Evolutionary conservation across 345 rosid species (phyloP).

Genomic region (Populus euphratica): DNA sequence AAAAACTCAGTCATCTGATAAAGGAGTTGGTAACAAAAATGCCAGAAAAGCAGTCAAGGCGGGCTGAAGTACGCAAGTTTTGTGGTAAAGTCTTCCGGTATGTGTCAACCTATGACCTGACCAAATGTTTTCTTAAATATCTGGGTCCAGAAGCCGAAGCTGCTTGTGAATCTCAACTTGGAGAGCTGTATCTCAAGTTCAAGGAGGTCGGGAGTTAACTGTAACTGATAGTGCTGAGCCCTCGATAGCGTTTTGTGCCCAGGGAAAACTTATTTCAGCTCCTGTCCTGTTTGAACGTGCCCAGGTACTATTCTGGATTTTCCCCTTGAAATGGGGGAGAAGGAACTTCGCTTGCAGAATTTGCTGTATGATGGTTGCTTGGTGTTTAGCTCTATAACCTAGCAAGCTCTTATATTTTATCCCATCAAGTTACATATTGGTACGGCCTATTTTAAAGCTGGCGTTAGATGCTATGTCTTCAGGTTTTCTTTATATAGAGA

Average conservation of each 20-base stretch:
- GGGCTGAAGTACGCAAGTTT: slow-evolving; percentile 66
- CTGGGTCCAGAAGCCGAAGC: slow-evolving; percentile 47
- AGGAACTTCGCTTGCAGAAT: background rate
- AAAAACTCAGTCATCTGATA: slow-evolving; percentile 47
- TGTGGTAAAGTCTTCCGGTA: slow-evolving; percentile 56
- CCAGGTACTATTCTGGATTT: background rate
- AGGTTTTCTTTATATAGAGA: background rate
- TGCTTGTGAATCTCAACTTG: slow-evolving; percentile 66
- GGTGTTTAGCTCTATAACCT: background rate
- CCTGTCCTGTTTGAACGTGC: background rate
- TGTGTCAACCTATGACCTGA: slow-evolving; percentile 43
- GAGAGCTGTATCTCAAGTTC: slow-evolving; percentile 51
- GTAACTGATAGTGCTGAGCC: background rate
- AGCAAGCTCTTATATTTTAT: background rate
- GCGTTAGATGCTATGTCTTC: background rate
- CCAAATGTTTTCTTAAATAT: slow-evolving; percentile 55
- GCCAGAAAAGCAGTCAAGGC: slow-evolving; percentile 65
- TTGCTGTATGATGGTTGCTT: background rate
- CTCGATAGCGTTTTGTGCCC: background rate
- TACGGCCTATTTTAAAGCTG: background rate
- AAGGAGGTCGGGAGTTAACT: slow-evolving; percentile 34
- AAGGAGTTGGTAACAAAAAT: slow-evolving; percentile 54
- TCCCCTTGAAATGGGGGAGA: background rate
- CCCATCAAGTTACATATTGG: background rate
- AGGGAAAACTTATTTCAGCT: background rate